Conservation (phyloP, 2,329 filamentous ascomycete genomes). For the Falciphora oryzae region DNA sequence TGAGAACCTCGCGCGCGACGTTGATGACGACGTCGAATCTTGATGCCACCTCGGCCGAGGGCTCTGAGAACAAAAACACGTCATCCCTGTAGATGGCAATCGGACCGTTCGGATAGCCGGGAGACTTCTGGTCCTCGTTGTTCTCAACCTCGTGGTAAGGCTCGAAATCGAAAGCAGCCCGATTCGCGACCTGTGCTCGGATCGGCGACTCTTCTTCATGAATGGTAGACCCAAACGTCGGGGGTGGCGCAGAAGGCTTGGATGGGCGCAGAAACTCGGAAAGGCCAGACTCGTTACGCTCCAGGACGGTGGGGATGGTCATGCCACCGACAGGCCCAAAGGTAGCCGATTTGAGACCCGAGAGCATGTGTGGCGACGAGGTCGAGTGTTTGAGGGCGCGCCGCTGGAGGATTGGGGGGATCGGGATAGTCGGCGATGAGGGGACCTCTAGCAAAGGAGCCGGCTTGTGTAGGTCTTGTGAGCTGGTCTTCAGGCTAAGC, state of each 20-base stretch:
- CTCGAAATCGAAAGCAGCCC: conserved; percentile 52
- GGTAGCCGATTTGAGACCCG: conserved; percentile 50
- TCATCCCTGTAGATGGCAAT: conserved; percentile 75
- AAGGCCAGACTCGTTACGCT: conserved; percentile 55
- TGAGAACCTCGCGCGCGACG: conserved; percentile 73
- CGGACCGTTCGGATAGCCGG: conserved; percentile 75
- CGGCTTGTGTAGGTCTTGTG: conserved; percentile 47
- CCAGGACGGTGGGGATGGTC: conserved; percentile 55
- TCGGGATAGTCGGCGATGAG: conserved; percentile 39
- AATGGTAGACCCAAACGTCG: conserved; percentile 37
- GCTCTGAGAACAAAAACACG: conserved; percentile 75
- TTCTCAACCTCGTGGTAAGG: conserved; percentile 62
- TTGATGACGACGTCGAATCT: conserved; percentile 81
- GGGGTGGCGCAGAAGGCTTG: conserved; percentile 28
- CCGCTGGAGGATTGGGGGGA: conserved; percentile 55
- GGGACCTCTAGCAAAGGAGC: conserved; percentile 46
- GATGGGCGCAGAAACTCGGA: conserved; percentile 52
- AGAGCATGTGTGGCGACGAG: conserved; percentile 62
- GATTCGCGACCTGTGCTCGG: conserved; percentile 55
- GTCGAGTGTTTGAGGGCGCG: conserved; percentile 61
- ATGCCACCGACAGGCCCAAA: conserved; percentile 59
- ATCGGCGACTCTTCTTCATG: conserved; percentile 54
- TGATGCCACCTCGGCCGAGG: conserved; percentile 69
- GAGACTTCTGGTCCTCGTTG: conserved; percentile 73
- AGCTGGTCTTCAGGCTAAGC: conserved; percentile 68